Evolutionary conservation across 1,284 basidiomycete genomes (phyloP).

Genomic region (Sanguinoderma infundibulare): DNA sequence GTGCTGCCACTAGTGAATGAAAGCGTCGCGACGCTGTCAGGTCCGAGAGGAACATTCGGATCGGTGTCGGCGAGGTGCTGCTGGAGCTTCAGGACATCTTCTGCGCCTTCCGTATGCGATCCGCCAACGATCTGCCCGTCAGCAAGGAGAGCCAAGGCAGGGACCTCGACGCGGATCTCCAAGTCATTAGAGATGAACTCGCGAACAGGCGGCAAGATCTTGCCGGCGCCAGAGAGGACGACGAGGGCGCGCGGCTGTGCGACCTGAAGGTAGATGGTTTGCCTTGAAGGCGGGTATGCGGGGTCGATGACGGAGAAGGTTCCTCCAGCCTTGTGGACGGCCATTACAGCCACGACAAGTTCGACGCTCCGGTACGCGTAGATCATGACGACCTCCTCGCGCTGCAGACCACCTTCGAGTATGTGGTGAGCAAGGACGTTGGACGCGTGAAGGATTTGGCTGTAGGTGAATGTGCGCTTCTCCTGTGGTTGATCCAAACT

Average conservation of each 20-base stretch:
- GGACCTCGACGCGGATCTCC: conserved; percentile 90
- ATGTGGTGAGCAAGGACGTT: conserved; percentile 95
- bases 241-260: conserved; percentile 94
- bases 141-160: conserved; percentile 80
- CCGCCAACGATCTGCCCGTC: conserved; percentile 68
- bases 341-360: conserved; percentile 97
- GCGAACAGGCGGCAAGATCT: conserved; percentile 82
- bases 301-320: conserved; percentile 99
- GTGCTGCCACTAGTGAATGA: conserved; percentile 98
- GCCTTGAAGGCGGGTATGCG: conserved; percentile 93
- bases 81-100: conserved; percentile 60
- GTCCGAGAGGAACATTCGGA: conserved; percentile 87
- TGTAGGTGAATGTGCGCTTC: conserved; percentile 76
- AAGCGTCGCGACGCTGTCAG: conserved; percentile 94
- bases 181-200: conserved; percentile 86
- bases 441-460: conserved; percentile 81
- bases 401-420: conserved; percentile 82
- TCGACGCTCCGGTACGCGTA: conserved; percentile 98
- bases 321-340: conserved; percentile 94
- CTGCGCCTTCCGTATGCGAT: conserved; percentile 30
- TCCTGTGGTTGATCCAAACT: conserved; percentile 52
- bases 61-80: conserved; percentile 66
- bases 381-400: conserved; percentile 99
- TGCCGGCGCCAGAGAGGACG: conserved; percentile 91
- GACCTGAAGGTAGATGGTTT: conserved; percentile 95